phyloP scores from a whole-genome alignment of 2,329 filamentous ascomycete species.

The Elsinoe arachidis region DNA sequence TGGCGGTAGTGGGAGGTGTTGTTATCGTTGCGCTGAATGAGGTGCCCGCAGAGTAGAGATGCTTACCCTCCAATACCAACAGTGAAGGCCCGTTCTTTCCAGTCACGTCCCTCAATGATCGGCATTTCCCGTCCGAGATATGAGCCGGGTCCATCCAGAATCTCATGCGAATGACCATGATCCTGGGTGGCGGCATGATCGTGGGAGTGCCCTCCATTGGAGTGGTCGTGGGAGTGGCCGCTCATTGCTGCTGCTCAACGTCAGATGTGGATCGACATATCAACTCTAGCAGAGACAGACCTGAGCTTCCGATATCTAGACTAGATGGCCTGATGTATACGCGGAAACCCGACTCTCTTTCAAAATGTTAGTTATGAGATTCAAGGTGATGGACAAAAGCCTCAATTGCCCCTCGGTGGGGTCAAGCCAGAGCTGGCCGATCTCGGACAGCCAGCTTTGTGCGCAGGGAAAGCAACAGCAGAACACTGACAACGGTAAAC shows the following conservation, averaged over 20 bases:
- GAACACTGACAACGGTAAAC: not conserved
- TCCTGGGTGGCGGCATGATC: conserved; percentile 45
- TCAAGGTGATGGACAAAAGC: not conserved
- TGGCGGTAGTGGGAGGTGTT: not conserved
- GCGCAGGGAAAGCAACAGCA: too few relatives aligned
- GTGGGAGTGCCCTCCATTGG: conserved; percentile 36
- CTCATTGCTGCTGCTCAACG: not conserved
- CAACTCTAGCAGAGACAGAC: not conserved
- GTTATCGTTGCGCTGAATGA: too few relatives aligned
- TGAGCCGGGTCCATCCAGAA: conserved; percentile 86
- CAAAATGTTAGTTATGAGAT: too few relatives aligned
- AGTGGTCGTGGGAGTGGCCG: conserved; percentile 39
- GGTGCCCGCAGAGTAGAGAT: not conserved
- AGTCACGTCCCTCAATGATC: conserved; percentile 77
- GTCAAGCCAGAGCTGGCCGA: not conserved
- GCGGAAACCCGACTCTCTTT: too few relatives aligned
- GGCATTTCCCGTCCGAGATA: conserved; percentile 88
- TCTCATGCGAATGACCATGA: conserved; percentile 93
- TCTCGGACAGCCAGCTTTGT: not conserved
- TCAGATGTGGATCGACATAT: too few relatives aligned
- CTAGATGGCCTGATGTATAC: too few relatives aligned
- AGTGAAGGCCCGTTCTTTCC: conserved; percentile 84
- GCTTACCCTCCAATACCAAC: conserved; percentile 92
- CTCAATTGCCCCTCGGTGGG: conserved; percentile 1
- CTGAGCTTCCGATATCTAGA: too few relatives aligned